Evolutionary conservation across 2,329 filamentous ascomycete genomes (phyloP), one percentile per base, ranked within the genome.

Genomic region (Aspergillus pseudoterreus): DNA sequence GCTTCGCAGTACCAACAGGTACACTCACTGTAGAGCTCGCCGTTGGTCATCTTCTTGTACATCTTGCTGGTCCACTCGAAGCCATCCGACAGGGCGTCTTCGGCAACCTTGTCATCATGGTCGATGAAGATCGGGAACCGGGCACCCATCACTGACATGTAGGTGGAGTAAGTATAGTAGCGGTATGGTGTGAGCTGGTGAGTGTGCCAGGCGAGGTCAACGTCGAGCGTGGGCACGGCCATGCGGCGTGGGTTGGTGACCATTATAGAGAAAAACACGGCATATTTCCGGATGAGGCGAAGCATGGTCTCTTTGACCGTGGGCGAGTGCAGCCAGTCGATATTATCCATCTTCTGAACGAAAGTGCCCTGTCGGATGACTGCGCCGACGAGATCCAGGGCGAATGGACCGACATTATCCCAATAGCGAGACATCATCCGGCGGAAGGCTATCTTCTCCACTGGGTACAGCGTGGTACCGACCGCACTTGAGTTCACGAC

Each of bases 91-190:
- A 95, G 78, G 45, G 77, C 78, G 12, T 73, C 74, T 61, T 91
- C 86, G 45, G 85, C 83, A 19, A 95, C 83, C 70, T 92, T 92
- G 75, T 95, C 90, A 67, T 94, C 86, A 63, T 95, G 90, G 63
- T 92, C 84, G 58, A 92, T 80, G 63, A 90, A 89, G 45, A 78
- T 82, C 14, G 53, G 43, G 2, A 11, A 3, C 9, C n/a, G 22
- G 6, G 39, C 15, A 12, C 43, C 32, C 11, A 22, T 6, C 0
- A 15, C n/a, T 15, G 77, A 78, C 19, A 67, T 66, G 0, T 46
- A 49, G 1, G 78, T 64, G 1, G 81, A 85, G 64, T 81, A 85
- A 2, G 65, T 53, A 60, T 82, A 86, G 70, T 94, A 94, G 3
- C 73, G 63, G 2, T 65, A 62, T 0, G 88, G 86, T 8, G 74